A percentile compares a stretch with the other conserved stretches of the same genome.
These are phyloP conservation scores for Adansonia rubrostipa DNA, from an alignment of 441 rosid genomes.

Conservation along the genomic window DNA sequence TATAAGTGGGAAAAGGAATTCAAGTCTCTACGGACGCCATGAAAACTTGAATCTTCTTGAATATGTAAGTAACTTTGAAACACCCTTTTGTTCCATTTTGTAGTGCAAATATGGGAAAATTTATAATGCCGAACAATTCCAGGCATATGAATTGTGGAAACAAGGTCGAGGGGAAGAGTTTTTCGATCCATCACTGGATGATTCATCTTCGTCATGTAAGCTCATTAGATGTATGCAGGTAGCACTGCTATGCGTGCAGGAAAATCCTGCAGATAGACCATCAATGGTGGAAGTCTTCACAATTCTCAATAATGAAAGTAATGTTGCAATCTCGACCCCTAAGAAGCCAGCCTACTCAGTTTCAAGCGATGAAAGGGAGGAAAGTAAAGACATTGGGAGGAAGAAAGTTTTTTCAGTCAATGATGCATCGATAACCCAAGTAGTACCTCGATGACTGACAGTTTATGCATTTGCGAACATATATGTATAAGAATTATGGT, in stretches of 20 bases:
- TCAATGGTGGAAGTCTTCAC: constrained; percentile 40
- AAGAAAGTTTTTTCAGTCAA: constrained; percentile 24
- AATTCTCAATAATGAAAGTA: constrained; percentile 33
- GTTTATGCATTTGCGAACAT: background rate
- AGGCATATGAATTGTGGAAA: constrained; percentile 44
- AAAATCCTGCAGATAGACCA: constrained; percentile 39
- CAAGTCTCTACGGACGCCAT: background rate
- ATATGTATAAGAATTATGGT: background rate
- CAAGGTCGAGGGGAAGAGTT: constrained; percentile 34
- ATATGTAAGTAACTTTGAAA: constrained; percentile 27
- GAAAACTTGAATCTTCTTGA: constrained; percentile 29
- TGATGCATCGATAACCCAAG: constrained; percentile 32
- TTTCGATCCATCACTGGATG: constrained; percentile 35
- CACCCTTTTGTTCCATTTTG: background rate
- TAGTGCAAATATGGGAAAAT: background rate
- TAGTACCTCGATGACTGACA: constrained; percentile 27
- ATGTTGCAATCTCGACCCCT: constrained; percentile 24
- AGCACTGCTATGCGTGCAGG: constrained; percentile 44
- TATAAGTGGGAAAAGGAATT: constrained; percentile 39
- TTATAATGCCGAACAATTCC: background rate
- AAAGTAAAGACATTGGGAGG: background rate
- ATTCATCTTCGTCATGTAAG: constrained; percentile 29
- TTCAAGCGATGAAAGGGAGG: background rate
- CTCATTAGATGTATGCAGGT: constrained; percentile 38
- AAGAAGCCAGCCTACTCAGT: constrained; percentile 42